A percentile compares a stretch with the other conserved stretches of the same genome.
These are phyloP conservation scores for Trichoderma parareesei DNA, from an alignment of 495 filamentous ascomycete genomes.

Conservation along the genomic window DNA sequence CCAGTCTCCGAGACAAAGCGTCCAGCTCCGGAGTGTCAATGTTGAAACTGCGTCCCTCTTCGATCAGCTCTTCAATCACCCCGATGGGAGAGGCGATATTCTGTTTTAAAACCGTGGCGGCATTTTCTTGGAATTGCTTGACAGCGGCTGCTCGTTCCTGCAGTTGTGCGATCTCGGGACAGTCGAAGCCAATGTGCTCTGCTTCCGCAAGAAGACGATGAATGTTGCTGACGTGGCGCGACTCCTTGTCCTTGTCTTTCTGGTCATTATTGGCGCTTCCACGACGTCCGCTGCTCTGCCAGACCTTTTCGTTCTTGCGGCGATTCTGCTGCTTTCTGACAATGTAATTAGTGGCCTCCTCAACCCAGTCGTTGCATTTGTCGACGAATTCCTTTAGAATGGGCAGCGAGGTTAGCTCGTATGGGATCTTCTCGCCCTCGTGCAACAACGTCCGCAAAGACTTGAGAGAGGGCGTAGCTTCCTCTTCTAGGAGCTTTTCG, in stretches of 20 bases:
- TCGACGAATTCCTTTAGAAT: conserved; percentile 84
- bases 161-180: conserved; percentile 80
- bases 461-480: conserved; percentile 77
- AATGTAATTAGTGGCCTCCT: conserved; percentile 94
- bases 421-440: conserved; percentile 97
- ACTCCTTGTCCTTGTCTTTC: conserved; percentile 84
- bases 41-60: conserved; percentile 80
- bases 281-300: conserved; percentile 55
- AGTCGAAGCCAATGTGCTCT: conserved; percentile 87
- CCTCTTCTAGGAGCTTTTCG: conserved; percentile 72
- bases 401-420: conserved; percentile 76
- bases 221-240: conserved; percentile 86
- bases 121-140: conserved; percentile 74
- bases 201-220: conserved; percentile 75
- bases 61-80: conserved; percentile 82
- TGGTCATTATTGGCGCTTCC: conserved; percentile 55
- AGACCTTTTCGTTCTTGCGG: conserved; percentile 91
- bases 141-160: conserved; percentile 85
- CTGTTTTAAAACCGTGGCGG: conserved; percentile 54
- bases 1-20: conserved; percentile 66
- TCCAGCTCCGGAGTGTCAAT: conserved; percentile 94
- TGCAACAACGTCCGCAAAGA: conserved; percentile 71
- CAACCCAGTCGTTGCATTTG: conserved; percentile 94
- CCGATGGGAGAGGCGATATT: conserved; percentile 51
- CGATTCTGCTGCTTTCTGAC: conserved; percentile 97